A percentile compares a stretch with the other conserved stretches of the same genome.
These are phyloP conservation scores for Acorus gramineus DNA, from an alignment of 106 monocot genomes.

Conservation along the genomic window DNA sequence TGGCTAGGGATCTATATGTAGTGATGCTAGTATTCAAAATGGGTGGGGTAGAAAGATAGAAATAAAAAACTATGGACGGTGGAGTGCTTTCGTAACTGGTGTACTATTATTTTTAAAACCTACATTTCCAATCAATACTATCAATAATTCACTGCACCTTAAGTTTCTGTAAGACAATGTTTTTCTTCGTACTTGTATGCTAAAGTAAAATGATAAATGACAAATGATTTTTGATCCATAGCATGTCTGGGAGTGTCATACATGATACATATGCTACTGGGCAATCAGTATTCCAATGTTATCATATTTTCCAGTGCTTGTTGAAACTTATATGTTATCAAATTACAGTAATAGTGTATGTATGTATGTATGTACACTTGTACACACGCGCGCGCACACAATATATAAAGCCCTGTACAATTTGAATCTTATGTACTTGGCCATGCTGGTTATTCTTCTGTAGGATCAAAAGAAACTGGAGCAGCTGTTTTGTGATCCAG, in stretches of 20 bases:
- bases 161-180: too few species aligned
- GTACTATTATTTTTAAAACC: too few species aligned
- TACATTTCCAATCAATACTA: too few species aligned
- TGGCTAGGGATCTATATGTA: background rate
- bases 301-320: background rate
- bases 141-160: too few species aligned
- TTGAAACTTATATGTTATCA: background rate
- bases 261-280: background rate
- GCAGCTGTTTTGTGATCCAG: conserved; percentile 70
- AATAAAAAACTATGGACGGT: too few species aligned
- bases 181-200: too few species aligned
- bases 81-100: too few species aligned
- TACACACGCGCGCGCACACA: background rate
- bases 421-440: background rate
- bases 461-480: conserved; percentile 75
- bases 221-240: too few species aligned
- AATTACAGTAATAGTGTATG: too few species aligned
- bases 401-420: background rate
- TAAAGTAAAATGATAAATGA: too few species aligned
- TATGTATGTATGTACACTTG: too few species aligned
- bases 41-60: background rate
- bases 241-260: background rate
- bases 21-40: background rate
- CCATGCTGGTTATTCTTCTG: background rate
- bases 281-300: background rate